phyloP scores from a whole-genome alignment of 2,329 filamentous ascomycete species.

The Pseudocercospora macadamiae region DNA sequence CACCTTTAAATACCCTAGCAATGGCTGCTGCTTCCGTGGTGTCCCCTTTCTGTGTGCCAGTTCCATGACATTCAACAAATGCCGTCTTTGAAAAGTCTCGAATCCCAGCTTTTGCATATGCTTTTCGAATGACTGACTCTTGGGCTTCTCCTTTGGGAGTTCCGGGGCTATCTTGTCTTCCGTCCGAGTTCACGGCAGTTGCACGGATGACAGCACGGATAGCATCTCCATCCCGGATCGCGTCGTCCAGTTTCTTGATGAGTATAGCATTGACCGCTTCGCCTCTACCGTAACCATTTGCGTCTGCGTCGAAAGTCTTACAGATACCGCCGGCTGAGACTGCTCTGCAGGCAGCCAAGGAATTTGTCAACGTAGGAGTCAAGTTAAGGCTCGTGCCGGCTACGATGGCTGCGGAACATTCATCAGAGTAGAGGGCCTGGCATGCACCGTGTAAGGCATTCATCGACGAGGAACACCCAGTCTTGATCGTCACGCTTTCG shows the following conservation, averaged over 20 bases:
- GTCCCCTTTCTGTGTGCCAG: slow-evolving; percentile 2
- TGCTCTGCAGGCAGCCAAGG: background rate
- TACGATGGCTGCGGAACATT: slow-evolving; percentile 25
- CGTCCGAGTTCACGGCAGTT: slow-evolving; percentile 44
- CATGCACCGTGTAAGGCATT: slow-evolving; percentile 40
- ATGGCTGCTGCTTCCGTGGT: background rate
- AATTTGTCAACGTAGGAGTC: slow-evolving; percentile 28
- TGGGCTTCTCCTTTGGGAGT: background rate
- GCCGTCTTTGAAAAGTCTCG: background rate
- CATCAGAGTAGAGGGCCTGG: slow-evolving; percentile 33
- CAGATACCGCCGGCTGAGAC: background rate
- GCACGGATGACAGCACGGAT: slow-evolving; percentile 42
- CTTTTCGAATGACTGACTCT: slow-evolving; percentile 1
- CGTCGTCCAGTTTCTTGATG: slow-evolving; percentile 20
- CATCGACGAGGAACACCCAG: slow-evolving; percentile 50
- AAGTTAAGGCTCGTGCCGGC: slow-evolving; percentile 32
- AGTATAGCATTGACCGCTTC: slow-evolving; percentile 53
- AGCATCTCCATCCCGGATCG: slow-evolving; percentile 21
- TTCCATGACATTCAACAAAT: slow-evolving; percentile 5
- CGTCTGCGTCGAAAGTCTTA: slow-evolving; percentile 40
- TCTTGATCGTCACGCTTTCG: slow-evolving; percentile 49
- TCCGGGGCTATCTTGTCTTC: slow-evolving; percentile 19
- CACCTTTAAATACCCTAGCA: background rate
- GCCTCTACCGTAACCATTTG: slow-evolving; percentile 56
- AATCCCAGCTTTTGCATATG: slow-evolving; percentile 5